Evolutionary conservation across 768 basidiomycete genomes (phyloP).

Genomic region (Lactarius pseudohatsudake): DNA sequence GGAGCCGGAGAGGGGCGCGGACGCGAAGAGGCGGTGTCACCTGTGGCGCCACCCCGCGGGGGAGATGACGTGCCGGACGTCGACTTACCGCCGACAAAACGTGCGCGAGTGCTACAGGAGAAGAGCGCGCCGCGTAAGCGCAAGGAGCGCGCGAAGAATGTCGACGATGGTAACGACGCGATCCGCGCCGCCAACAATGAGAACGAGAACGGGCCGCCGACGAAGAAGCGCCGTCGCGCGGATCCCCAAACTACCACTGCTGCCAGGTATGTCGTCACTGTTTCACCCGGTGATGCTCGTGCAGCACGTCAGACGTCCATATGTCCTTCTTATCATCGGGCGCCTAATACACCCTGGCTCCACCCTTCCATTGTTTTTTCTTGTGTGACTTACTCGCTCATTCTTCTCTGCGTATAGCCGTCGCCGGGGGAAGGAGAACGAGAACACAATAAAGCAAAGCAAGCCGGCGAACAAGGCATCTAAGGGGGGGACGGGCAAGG

Average conservation of each 20-base stretch:
- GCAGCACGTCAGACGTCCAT: neutral
- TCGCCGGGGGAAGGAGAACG: conserved; percentile 13
- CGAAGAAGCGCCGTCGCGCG: conserved; percentile 12
- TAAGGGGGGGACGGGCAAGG: neutral
- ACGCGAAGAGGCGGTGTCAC: neutral
- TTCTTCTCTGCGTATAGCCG: conserved; percentile 6
- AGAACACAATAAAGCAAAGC: neutral
- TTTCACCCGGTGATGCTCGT: neutral
- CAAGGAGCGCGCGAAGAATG: conserved; percentile 4
- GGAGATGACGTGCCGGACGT: neutral
- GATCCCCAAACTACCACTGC: neutral
- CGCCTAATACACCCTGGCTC: neutral
- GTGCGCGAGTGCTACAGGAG: neutral
- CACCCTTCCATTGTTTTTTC: neutral
- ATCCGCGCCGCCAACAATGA: neutral
- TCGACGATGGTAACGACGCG: neutral
- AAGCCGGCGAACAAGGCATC: conserved; percentile 6
- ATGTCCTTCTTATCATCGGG: neutral
- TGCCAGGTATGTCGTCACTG: neutral
- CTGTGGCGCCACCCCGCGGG: neutral
- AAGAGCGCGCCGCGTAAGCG: conserved; percentile 7
- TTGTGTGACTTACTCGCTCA: neutral
- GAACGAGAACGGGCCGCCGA: neutral
- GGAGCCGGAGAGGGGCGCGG: neutral
- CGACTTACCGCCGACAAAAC: neutral